Conservation (phyloP, 306 rosid species). For the Cucumis cinereus region DNA sequence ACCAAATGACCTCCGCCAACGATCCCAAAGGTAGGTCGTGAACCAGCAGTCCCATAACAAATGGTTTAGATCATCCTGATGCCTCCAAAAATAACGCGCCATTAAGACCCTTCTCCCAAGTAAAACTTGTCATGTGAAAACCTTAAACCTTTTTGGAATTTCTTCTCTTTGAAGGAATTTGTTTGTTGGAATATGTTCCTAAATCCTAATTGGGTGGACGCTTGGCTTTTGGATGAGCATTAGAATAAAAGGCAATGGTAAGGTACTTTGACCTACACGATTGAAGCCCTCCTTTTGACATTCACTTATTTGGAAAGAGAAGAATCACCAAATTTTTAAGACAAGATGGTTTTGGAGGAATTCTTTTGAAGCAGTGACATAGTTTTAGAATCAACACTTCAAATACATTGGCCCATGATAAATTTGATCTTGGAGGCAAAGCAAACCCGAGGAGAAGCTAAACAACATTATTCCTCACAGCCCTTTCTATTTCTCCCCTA, state of each 20-base stretch:
- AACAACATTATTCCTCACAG: no score
- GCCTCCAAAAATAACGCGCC: neutral
- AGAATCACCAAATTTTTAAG: neutral
- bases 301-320: neutral
- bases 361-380: neutral
- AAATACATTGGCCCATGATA: no score
- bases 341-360: neutral
- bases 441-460: no score
- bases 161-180: neutral
- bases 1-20: no score
- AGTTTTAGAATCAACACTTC: no score
- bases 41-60: no score
- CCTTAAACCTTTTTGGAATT: neutral
- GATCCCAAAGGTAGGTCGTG: no score
- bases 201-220: neutral
- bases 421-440: no score
- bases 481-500: no score
- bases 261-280: neutral
- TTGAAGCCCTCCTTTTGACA: neutral
- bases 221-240: neutral
- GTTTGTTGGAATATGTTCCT: neutral
- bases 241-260: neutral
- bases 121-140: neutral
- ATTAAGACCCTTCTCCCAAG: neutral
- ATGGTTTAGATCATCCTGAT: neutral